Evolutionary conservation across 192 early-diverging fungal genomes (phyloP).

Genomic region (Podila horticola): DNA sequence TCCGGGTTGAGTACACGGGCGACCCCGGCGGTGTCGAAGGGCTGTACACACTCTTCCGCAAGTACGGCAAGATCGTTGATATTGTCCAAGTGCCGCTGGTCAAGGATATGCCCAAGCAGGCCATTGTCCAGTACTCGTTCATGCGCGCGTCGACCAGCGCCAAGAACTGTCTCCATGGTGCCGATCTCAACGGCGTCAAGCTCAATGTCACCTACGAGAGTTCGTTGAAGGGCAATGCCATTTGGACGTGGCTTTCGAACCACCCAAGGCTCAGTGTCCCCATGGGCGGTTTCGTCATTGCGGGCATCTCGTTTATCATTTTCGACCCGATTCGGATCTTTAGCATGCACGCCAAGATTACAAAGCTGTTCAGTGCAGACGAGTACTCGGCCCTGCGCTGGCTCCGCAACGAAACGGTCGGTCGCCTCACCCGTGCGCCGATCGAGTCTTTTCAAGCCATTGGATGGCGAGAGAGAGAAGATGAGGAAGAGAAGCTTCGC

Average conservation of each 20-base stretch:
- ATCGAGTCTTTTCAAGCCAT: slow-evolving; percentile 40
- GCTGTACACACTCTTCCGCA: slow-evolving; percentile 78
- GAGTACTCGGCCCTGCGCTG: slow-evolving; percentile 69
- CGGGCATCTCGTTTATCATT: slow-evolving; percentile 80
- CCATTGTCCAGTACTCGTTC: slow-evolving; percentile 80
- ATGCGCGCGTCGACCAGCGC: slow-evolving; percentile 91
- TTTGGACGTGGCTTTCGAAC: slow-evolving; percentile 73
- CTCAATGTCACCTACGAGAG: slow-evolving; percentile 70
- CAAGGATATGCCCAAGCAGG: slow-evolving; percentile 85
- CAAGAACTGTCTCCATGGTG: slow-evolving; percentile 91
- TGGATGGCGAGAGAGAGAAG: slow-evolving; percentile 68
- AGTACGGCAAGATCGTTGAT: slow-evolving; percentile 85
- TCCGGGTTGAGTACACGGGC: slow-evolving; percentile 33
- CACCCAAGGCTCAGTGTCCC: slow-evolving; percentile 85
- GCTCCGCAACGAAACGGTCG: slow-evolving; percentile 66
- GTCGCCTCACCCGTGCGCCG: slow-evolving; percentile 43
- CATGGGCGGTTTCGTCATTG: slow-evolving; percentile 78
- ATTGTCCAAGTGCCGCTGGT: slow-evolving; percentile 69
- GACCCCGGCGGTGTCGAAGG: slow-evolving; percentile 56
- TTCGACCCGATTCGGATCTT: slow-evolving; percentile 95
- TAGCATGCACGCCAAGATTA: slow-evolving; percentile 87
- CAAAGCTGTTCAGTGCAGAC: slow-evolving; percentile 78
- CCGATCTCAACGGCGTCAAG: slow-evolving; percentile 72
- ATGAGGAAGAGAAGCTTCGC: slow-evolving; percentile 64
- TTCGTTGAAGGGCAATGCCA: slow-evolving; percentile 63